A percentile compares a stretch with the other conserved stretches of the same genome.
phyloP scores from a whole-genome alignment of 164 flowering plant genomes.

The Aristolochia fimbriata region DNA sequence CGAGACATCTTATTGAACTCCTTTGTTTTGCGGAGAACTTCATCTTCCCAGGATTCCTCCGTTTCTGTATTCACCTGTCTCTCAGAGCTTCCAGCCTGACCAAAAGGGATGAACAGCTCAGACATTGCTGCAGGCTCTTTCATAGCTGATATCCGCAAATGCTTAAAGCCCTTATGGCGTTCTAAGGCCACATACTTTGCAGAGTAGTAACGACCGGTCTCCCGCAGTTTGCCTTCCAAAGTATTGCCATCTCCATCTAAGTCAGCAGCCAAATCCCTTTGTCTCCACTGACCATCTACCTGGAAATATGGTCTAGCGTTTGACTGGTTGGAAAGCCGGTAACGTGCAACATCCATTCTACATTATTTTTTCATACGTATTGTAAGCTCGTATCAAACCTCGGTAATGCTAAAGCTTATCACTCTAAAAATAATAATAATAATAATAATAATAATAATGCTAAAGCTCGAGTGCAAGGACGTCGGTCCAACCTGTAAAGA shows the following conservation, averaged over 20 bases:
- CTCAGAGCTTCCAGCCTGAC: constrained; percentile 13
- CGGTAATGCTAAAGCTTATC: too few relatives aligned
- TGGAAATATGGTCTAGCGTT: constrained; percentile 16
- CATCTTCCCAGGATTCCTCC: constrained; percentile 96
- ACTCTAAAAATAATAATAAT: too few relatives aligned
- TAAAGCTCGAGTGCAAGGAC: too few relatives aligned
- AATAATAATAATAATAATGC: too few relatives aligned
- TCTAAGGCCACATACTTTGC: constrained; percentile 61
- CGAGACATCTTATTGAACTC: constrained; percentile 66
- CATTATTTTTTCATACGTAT: constrained; percentile 10
- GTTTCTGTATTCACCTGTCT: constrained; percentile 10
- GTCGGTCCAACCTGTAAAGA: constrained; percentile 48
- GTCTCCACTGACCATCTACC: constrained; percentile 15
- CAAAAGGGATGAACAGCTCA: constrained; percentile 58
- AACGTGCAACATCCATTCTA: constrained; percentile 64
- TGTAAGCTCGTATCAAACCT: too few relatives aligned
- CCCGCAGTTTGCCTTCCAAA: constrained; percentile 49
- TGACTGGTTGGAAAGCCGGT: constrained; percentile 30
- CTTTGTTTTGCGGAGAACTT: constrained; percentile 51
- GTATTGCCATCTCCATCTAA: constrained; percentile 62
- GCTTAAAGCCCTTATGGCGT: constrained; percentile 60
- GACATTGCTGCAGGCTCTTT: constrained; percentile 9
- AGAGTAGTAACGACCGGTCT: constrained; percentile 83
- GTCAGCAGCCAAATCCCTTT: constrained; percentile 25
- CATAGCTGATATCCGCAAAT: constrained; percentile 28